phyloP scores from a whole-genome alignment of 371 early-diverging fungal species.

The Umbelopsis sp. region DNA sequence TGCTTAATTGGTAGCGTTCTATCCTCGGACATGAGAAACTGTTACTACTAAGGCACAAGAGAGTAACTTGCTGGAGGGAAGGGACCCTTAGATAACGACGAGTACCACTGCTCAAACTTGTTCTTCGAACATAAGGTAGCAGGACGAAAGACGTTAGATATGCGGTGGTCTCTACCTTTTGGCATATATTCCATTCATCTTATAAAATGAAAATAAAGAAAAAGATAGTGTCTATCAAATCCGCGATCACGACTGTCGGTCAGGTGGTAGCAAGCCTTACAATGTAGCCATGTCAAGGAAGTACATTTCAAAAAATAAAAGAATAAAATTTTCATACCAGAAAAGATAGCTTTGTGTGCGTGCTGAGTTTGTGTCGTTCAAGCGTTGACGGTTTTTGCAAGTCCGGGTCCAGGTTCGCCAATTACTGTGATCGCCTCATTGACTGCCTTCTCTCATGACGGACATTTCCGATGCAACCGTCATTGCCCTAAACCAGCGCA shows the following conservation, averaged over 20 bases:
- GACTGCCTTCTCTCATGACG: background rate
- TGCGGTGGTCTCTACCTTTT: constrained; percentile 7
- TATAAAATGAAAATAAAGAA: background rate
- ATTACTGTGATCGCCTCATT: too few species aligned
- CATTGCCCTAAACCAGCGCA: background rate
- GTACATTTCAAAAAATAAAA: too few species aligned
- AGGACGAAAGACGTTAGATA: background rate
- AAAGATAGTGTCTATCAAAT: too few species aligned
- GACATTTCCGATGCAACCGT: background rate
- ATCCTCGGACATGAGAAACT: constrained; percentile 3
- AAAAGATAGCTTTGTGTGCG: too few species aligned
- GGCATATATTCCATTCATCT: background rate
- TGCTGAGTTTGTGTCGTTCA: too few species aligned
- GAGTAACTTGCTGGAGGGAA: constrained; percentile 6
- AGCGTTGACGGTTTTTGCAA: too few species aligned
- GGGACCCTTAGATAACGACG: constrained; percentile 4
- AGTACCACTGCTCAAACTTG: constrained; percentile 15
- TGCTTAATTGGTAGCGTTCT: constrained; percentile 10
- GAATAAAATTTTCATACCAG: too few species aligned
- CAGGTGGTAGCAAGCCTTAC: too few species aligned
- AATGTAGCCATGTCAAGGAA: too few species aligned
- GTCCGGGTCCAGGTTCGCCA: too few species aligned
- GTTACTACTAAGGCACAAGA: constrained; percentile 16
- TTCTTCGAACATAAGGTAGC: constrained; percentile 14
- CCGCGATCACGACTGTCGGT: too few species aligned